A percentile compares a stretch with the other conserved stretches of the same genome.
Evolutionary conservation across 1,139 yeast species (phyloP).

Genomic region (Geotrichum carabidarum): DNA sequence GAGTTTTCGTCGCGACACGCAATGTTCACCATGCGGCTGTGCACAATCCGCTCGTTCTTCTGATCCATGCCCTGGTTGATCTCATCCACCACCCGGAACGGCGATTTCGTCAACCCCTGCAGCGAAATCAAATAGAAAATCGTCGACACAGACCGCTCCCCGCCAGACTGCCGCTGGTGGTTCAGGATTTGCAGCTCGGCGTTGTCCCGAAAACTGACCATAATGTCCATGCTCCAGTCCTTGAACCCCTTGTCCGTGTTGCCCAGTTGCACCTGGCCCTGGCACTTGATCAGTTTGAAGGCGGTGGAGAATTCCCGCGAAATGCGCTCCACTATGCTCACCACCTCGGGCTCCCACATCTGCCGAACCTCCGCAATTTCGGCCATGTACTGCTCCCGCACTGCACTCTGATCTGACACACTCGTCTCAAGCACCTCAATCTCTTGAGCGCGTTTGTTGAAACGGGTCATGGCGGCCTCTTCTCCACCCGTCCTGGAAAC

Average conservation of each 20-base stretch:
- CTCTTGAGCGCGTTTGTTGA: constrained; percentile 27
- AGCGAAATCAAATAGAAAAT: constrained; percentile 84
- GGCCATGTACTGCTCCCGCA: constrained; percentile 34
- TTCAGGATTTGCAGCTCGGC: constrained; percentile 67
- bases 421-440: constrained; percentile 34
- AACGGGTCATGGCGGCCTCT: constrained; percentile 22
- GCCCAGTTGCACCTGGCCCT: constrained; percentile 66
- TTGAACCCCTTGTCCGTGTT: constrained; percentile 48
- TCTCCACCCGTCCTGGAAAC: constrained; percentile 1
- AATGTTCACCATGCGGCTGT: constrained; percentile 75
- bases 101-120: constrained; percentile 86
- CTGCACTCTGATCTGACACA: constrained; percentile 31
- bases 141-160: constrained; percentile 94
- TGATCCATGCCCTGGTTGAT: constrained; percentile 99
- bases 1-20: constrained; percentile 56
- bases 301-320: constrained; percentile 60
- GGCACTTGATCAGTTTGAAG: constrained; percentile 74
- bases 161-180: constrained; percentile 91
- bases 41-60: constrained; percentile 81
- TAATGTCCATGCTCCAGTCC: constrained; percentile 79
- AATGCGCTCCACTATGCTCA: constrained; percentile 47
- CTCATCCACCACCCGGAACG: constrained; percentile 94
- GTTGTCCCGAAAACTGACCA: constrained; percentile 78
- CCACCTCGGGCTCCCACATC: constrained; percentile 58
- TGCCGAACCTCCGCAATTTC: constrained; percentile 42